Evolutionary conservation across 129 eudicot species (phyloP).

Genomic region (Flaveria brownii): DNA sequence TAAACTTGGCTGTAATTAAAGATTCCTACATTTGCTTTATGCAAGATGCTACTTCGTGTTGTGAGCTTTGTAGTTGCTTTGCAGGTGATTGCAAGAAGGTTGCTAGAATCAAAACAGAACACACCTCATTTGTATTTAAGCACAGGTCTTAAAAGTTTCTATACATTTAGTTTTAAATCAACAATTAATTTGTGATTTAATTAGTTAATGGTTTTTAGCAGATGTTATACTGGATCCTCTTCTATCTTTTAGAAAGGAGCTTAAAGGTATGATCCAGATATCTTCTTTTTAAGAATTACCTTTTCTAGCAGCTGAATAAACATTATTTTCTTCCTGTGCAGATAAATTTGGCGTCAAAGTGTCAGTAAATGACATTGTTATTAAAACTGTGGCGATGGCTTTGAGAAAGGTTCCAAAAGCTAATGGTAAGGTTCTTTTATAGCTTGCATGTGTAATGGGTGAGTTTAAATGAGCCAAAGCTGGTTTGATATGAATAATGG

Average conservation of each 20-base stretch:
- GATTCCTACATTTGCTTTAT: constrained; percentile 8
- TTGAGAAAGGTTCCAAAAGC: constrained; percentile 89
- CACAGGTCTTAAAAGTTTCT: constrained; percentile 54
- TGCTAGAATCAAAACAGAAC: constrained; percentile 91
- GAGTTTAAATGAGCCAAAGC: background rate
- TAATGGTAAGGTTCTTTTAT: constrained; percentile 58
- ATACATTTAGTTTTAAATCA: constrained; percentile 2
- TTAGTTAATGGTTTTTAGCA: constrained; percentile 34
- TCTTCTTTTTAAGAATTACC: background rate
- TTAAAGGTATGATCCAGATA: constrained; percentile 60
- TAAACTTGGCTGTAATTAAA: constrained; percentile 3
- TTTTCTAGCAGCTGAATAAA: constrained; percentile 17
- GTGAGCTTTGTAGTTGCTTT: constrained; percentile 30
- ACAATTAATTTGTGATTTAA: constrained; percentile 17
- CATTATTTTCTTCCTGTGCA: constrained; percentile 33
- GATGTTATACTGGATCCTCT: constrained; percentile 97
- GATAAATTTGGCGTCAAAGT: constrained; percentile 86
- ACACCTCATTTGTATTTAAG: constrained; percentile 87
- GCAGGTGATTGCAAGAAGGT: constrained; percentile 90
- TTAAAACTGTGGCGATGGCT: constrained; percentile 88
- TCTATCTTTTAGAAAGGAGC: constrained; percentile 86
- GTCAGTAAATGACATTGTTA: constrained; percentile 93
- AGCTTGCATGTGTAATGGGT: background rate
- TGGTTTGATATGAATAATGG: background rate
- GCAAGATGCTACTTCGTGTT: background rate